Conservation (phyloP, 495 filamentous ascomycete genomes). For the Neurospora tetrasperma region DNA sequence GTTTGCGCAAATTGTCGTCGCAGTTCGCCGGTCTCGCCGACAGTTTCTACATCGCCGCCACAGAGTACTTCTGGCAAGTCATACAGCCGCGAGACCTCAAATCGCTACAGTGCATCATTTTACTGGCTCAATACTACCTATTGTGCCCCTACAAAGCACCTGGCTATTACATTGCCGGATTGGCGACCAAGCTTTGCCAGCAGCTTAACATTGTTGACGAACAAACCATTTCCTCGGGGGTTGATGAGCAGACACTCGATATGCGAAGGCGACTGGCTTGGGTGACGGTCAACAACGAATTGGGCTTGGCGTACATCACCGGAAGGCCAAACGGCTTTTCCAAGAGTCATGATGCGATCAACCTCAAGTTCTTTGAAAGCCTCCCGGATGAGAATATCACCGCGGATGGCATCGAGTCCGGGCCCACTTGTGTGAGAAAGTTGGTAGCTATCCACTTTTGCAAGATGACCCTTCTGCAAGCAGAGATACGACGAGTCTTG, state of each 20-base stretch:
- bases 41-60: constrained; percentile 80
- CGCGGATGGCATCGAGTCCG: constrained; percentile 59
- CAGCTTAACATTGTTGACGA: constrained; percentile 78
- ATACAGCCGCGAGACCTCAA: constrained; percentile 71
- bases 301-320: constrained; percentile 73
- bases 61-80: constrained; percentile 67
- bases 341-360: constrained; percentile 63
- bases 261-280: constrained; percentile 82
- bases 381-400: constrained; percentile 75
- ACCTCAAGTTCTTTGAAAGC: constrained; percentile 71
- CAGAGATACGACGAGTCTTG: constrained; percentile 72
- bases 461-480: constrained; percentile 79
- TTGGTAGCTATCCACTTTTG: constrained; percentile 83
- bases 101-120: constrained; percentile 77
- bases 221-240: constrained; percentile 58
- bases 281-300: constrained; percentile 77
- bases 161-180: constrained; percentile 80
- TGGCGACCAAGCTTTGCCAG: constrained; percentile 75
- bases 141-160: constrained; percentile 83
- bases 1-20: constrained; percentile 73
- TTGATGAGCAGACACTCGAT: constrained; percentile 64
- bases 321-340: constrained; percentile 77
- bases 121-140: constrained; percentile 87
- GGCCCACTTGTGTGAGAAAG: constrained; percentile 63
- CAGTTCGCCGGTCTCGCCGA: constrained; percentile 80